A percentile compares a stretch with the other conserved stretches of the same genome.
These are phyloP conservation scores for Oenanthe javanica DNA, from an alignment of 140 eudicot species.

Conservation along the genomic window DNA sequence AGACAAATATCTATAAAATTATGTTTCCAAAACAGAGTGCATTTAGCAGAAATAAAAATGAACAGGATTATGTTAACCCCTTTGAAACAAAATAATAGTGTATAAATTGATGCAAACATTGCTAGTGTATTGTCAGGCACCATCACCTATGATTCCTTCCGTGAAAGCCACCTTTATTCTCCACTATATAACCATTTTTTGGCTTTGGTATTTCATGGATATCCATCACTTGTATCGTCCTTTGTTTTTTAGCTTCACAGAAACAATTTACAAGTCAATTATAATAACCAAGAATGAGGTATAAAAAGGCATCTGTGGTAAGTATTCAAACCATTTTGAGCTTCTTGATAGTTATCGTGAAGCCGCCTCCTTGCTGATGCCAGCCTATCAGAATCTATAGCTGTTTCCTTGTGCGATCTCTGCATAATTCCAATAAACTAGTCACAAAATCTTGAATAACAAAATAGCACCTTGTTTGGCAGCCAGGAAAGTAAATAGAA, in stretches of 20 bases:
- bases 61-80: not conserved
- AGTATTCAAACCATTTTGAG: slow-evolving; percentile 56
- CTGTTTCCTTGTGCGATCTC: slow-evolving; percentile 47
- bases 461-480: not conserved
- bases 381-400: slow-evolving; percentile 61
- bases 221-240: slow-evolving; percentile 93
- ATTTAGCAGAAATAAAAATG: not conserved
- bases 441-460: slow-evolving; percentile 3
- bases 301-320: not conserved
- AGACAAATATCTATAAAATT: no score
- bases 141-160: slow-evolving; percentile 66
- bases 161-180: slow-evolving; percentile 80
- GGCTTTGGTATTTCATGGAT: slow-evolving; percentile 94
- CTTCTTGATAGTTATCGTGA: slow-evolving; percentile 90
- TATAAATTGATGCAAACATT: not conserved
- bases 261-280: not conserved
- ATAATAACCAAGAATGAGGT: not conserved
- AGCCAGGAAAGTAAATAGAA: not conserved
- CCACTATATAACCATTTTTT: slow-evolving; percentile 64
- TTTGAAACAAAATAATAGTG: not conserved
- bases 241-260: slow-evolving; percentile 80
- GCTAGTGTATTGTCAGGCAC: not conserved
- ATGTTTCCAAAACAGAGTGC: not conserved
- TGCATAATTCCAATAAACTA: slow-evolving; percentile 27
- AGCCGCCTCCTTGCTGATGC: slow-evolving; percentile 85